Evolutionary conservation across 2,329 filamentous ascomycete species (phyloP).

Genomic region (Xylaria sp.): DNA sequence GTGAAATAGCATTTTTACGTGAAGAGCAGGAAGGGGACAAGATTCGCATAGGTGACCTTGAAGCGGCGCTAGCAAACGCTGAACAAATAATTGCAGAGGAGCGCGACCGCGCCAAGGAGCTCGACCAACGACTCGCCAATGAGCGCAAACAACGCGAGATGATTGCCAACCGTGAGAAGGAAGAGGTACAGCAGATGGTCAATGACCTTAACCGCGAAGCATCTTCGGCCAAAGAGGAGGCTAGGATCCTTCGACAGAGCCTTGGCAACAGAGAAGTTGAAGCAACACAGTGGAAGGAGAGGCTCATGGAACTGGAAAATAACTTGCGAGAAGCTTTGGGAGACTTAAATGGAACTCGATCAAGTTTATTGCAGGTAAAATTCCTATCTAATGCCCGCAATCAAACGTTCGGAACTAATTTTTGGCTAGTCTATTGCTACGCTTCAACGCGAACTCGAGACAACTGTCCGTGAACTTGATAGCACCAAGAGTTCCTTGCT

Average conservation of each 20-base stretch:
- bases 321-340: slow-evolving; percentile 88
- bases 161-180: slow-evolving; percentile 88
- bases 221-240: slow-evolving; percentile 85
- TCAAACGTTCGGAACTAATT: slow-evolving; percentile 33
- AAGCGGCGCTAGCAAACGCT: slow-evolving; percentile 82
- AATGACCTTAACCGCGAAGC: slow-evolving; percentile 91
- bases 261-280: slow-evolving; percentile 88
- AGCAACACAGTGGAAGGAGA: slow-evolving; percentile 89
- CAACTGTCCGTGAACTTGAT: slow-evolving; percentile 84
- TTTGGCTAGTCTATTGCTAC: slow-evolving; percentile 77
- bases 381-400: not conserved
- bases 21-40: slow-evolving; percentile 98
- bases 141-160: slow-evolving; percentile 90
- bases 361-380: slow-evolving; percentile 81
- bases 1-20: slow-evolving; percentile 92
- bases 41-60: slow-evolving; percentile 94
- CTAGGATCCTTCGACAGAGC: slow-evolving; percentile 82
- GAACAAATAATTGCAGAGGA: slow-evolving; percentile 86
- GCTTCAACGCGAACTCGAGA: slow-evolving; percentile 87
- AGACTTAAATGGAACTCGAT: slow-evolving; percentile 86
- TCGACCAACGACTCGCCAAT: slow-evolving; percentile 78
- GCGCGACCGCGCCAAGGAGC: slow-evolving; percentile 77
- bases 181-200: slow-evolving; percentile 92
- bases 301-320: slow-evolving; percentile 88
- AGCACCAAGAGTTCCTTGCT: slow-evolving; percentile 78